Conservation (phyloP, 148 eudicot genomes). For the Hydrangea macrophylla region DNA sequence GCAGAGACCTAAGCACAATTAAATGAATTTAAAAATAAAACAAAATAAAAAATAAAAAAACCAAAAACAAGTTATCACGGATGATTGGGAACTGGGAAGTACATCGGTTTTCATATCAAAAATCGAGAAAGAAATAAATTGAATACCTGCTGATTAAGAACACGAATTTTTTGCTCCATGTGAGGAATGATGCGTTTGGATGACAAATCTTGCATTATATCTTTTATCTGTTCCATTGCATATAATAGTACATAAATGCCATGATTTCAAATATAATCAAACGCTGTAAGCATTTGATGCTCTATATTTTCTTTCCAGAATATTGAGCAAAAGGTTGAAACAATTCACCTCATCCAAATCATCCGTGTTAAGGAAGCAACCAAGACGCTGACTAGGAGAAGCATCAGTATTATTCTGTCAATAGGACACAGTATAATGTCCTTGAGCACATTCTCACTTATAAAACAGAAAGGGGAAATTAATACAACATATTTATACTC, state of each 20-base stretch:
- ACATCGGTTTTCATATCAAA: constrained; percentile 35
- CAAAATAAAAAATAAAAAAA: constrained; percentile 7
- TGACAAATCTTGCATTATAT: constrained; percentile 71
- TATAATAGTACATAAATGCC: constrained; percentile 10
- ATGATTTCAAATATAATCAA: neutral
- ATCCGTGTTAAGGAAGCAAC: constrained; percentile 61
- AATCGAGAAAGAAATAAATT: constrained; percentile 22
- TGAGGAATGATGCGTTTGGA: constrained; percentile 83
- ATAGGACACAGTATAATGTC: constrained; percentile 12
- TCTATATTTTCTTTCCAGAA: constrained; percentile 4
- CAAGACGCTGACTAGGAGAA: constrained; percentile 39
- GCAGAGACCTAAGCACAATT: constrained; percentile 69
- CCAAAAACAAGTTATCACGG: neutral
- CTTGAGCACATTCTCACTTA: neutral
- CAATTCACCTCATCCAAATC: constrained; percentile 72
- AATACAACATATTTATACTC: constrained; percentile 5
- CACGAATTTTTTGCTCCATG: constrained; percentile 90
- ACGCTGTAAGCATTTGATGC: neutral
- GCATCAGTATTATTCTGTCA: constrained; percentile 47
- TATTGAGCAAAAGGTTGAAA: constrained; percentile 8
- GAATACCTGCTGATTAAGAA: constrained; percentile 89
- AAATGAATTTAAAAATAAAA: constrained; percentile 5
- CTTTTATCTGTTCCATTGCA: constrained; percentile 54
- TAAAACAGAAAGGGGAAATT: neutral
- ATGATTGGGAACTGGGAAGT: constrained; percentile 46